phyloP scores from a whole-genome alignment of 23 red algal genomes.

The Gracilariopsis chorda region DNA sequence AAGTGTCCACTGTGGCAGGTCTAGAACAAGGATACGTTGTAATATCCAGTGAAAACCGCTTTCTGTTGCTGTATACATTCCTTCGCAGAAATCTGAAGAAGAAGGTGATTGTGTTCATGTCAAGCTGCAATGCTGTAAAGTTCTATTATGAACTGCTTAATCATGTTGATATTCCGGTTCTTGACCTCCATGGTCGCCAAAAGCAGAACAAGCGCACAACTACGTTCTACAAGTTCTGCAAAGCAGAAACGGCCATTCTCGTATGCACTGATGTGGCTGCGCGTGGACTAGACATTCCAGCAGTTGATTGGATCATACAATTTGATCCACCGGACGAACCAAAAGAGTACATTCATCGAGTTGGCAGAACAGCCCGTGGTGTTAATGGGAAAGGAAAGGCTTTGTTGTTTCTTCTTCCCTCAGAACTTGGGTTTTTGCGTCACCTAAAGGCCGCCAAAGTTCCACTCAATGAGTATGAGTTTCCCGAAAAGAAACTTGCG shows the following conservation, averaged over 20 bases:
- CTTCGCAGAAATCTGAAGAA: conserved; percentile 95
- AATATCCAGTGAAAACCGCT: conserved; percentile 81
- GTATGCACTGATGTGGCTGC: conserved; percentile 99
- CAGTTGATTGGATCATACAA: conserved; percentile 99
- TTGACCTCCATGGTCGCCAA: conserved; percentile 95
- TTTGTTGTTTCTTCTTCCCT: conserved; percentile 90
- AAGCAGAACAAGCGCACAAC: conserved; percentile 97
- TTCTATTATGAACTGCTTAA: conserved; percentile 97
- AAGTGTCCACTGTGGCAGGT: conserved; percentile 82
- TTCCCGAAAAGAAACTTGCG: conserved; percentile 84
- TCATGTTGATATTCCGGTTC: conserved; percentile 95
- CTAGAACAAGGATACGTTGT: conserved; percentile 95
- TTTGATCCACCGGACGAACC: conserved; percentile 99
- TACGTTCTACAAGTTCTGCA: conserved; percentile 98
- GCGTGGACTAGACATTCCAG: conserved; percentile 96
- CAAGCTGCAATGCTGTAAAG: conserved; percentile 96
- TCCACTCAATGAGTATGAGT: conserved; percentile 98
- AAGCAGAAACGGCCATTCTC: conserved; percentile 72
- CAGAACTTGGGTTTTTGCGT: conserved; percentile 89
- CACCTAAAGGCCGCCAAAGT: conserved; percentile 82
- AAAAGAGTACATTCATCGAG: conserved; percentile 99
- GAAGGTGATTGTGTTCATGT: conserved; percentile 99
- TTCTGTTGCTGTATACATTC: conserved; percentile 93
- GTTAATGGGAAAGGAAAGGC: conserved; percentile 90
- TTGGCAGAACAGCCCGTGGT: conserved; percentile 95